Conservation (phyloP, 306 rosid species). For the Quercus bicolor region DNA sequence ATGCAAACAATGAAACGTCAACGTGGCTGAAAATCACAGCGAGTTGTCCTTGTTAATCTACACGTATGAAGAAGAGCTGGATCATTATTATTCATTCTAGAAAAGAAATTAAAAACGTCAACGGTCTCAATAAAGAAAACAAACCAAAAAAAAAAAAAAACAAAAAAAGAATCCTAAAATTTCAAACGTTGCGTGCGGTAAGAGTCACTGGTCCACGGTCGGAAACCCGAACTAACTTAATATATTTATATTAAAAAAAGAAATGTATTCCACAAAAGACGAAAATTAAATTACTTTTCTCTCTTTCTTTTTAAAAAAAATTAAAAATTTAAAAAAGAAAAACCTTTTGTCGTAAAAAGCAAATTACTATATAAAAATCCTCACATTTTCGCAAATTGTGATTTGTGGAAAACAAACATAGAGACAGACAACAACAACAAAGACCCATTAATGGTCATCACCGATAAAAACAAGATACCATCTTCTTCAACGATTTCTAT, state of each 20-base stretch:
- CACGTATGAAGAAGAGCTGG: no score
- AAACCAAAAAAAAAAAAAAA: background rate
- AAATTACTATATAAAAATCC: background rate
- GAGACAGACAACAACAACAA: constrained; percentile 18
- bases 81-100: no score
- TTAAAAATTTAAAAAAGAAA: background rate
- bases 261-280: background rate
- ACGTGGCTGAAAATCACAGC: no score
- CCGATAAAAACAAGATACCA: constrained; percentile 35
- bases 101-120: background rate
- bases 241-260: no score
- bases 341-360: background rate
- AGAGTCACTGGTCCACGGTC: constrained; percentile 38
- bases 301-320: background rate
- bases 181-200: constrained; percentile 60
- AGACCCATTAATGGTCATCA: constrained; percentile 31
- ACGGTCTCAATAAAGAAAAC: background rate
- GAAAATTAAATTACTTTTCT: background rate
- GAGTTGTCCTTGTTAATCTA: no score
- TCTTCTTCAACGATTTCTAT: constrained; percentile 37
- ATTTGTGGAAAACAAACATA: constrained; percentile 21
- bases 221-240: constrained; percentile 7
- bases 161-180: background rate
- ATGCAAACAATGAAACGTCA: no score
- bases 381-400: constrained; percentile 37